Base-by-base conservation (phyloP, 495 filamentous ascomycete species). In the Aspergillus indologenus region DNA sequence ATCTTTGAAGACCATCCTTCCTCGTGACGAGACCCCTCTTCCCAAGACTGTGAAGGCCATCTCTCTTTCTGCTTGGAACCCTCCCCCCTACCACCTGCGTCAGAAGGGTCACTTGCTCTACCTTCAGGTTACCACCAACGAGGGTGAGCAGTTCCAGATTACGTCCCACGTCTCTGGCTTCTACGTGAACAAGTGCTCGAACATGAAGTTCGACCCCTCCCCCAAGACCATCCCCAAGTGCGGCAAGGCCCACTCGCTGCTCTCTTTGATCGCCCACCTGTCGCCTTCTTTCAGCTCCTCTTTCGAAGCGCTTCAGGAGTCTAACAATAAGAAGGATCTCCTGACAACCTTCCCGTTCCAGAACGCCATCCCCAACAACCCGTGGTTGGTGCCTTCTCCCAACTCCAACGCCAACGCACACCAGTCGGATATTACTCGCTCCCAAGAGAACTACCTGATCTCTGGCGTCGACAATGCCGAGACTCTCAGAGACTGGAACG, bases 401-500 rank as follows among this genome's bases (percentile, higher is more conserved):
- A 76, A 79, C 2, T 86, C 87, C 9, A 80, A 85, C 20, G 70
- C 85, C 53, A 82, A 80, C 52, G 74, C 84, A 49, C 95, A 98
- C 71, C 84, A 87, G 64, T 62, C 92, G 18, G 95, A 99, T 66
- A 82, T 90, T 51, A 90, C 91, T 6, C 87, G 95, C 43, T 87
- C 92, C 18, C 95, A 99, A 73, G 95, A 99, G 76, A 89, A 87
- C 56, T 97, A 90, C 71, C 79, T 99, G 58, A 83, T 96, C 46
- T 81, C 89, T 31, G 95, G 95, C 9, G 87, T 90, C 22, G 95
- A 99, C 62, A 95, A 91, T 63, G 87, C 91, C 0, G 95, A 99
- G 63, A 93, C 94, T 0, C 74, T 99, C 63, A 83, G 95, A 21
- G 95, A 99, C 71, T 99, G 95, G 91, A 99, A 99, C 67, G 95